phyloP scores from a whole-genome alignment of 768 basidiomycete genomes.

The Trametes cingulata region DNA sequence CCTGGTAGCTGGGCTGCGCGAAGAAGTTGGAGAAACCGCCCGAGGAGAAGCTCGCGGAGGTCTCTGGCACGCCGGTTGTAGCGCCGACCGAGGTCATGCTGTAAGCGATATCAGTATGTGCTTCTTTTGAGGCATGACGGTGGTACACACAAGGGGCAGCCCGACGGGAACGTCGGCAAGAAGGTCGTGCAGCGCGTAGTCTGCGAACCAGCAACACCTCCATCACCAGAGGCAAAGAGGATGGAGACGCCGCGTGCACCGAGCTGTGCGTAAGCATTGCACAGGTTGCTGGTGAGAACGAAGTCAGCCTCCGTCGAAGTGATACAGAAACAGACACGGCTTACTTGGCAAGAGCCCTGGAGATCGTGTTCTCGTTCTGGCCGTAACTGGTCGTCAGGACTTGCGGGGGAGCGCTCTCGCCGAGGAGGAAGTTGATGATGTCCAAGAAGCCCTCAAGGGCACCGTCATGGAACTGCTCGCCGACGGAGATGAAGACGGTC shows the following conservation, averaged over 20 bases:
- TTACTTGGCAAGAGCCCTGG: conserved; percentile 29
- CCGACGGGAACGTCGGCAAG: conserved; percentile 37
- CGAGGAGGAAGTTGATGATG: conserved; percentile 32
- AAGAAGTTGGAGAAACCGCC: conserved; percentile 40
- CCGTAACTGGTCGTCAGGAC: conserved; percentile 40
- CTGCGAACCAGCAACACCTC: conserved; percentile 35
- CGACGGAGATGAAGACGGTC: conserved; percentile 36
- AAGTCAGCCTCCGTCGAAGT: conserved; percentile 36
- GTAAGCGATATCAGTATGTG: neutral
- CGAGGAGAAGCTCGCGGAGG: conserved; percentile 36
- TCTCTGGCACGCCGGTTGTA: conserved; percentile 32
- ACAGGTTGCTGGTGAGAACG: conserved; percentile 26
- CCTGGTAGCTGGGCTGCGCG: conserved; percentile 37
- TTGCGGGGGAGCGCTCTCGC: conserved; percentile 28
- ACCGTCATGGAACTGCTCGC: conserved; percentile 31
- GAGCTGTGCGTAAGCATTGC: conserved; percentile 36
- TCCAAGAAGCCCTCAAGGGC: conserved; percentile 36
- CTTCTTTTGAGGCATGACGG: neutral
- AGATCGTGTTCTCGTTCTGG: conserved; percentile 31
- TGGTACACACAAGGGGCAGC: conserved; percentile 34
- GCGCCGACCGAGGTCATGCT: conserved; percentile 39
- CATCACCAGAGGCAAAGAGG: conserved; percentile 39
- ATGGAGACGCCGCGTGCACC: conserved; percentile 37
- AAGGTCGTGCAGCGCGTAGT: conserved; percentile 31
- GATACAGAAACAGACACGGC: conserved; percentile 22